A percentile compares a stretch with the other conserved stretches of the same genome.
phyloP scores from a whole-genome alignment of 305 asterid species.

The Withania somnifera region DNA sequence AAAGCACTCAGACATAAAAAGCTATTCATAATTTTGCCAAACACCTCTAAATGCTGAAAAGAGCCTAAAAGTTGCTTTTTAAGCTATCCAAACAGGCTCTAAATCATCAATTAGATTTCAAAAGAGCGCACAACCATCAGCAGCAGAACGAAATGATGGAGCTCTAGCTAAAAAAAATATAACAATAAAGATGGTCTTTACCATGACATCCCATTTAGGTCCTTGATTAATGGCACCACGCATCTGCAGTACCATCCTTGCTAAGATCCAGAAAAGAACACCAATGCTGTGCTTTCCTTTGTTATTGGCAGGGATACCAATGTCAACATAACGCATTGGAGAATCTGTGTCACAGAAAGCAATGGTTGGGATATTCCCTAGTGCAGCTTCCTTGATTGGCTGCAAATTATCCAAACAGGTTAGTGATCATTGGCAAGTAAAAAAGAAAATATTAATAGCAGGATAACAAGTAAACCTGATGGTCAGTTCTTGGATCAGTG shows the following conservation, averaged over 20 bases:
- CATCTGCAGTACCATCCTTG: constrained; percentile 47
- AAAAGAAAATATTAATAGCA: not conserved
- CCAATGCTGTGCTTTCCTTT: constrained; percentile 49
- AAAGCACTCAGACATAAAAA: too few species aligned
- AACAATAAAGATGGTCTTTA: constrained; percentile 1
- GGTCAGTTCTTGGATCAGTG: constrained; percentile 47
- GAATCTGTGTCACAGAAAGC: constrained; percentile 50
- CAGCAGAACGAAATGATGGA: not conserved
- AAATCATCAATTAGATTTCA: too few species aligned
- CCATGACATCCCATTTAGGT: constrained; percentile 46
- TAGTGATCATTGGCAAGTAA: not conserved
- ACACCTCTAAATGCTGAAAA: too few species aligned
- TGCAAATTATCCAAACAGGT: constrained; percentile 9
- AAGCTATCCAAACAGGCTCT: too few species aligned
- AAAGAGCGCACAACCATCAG: not conserved
- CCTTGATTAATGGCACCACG: constrained; percentile 36
- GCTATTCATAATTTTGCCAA: too few species aligned
- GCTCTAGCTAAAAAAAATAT: not conserved
- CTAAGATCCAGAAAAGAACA: constrained; percentile 44
- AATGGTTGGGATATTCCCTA: constrained; percentile 38
- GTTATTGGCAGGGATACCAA: constrained; percentile 49
- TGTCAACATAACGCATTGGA: constrained; percentile 44
- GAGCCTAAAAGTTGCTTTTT: too few species aligned
- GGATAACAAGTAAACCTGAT: constrained; percentile 21
- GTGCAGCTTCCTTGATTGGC: constrained; percentile 48